Percentiles rank a stretch among this genome's conserved stretches.
Conservation (phyloP, 495 filamentous ascomycete genomes). For the Amniculicola lignicola region DNA sequence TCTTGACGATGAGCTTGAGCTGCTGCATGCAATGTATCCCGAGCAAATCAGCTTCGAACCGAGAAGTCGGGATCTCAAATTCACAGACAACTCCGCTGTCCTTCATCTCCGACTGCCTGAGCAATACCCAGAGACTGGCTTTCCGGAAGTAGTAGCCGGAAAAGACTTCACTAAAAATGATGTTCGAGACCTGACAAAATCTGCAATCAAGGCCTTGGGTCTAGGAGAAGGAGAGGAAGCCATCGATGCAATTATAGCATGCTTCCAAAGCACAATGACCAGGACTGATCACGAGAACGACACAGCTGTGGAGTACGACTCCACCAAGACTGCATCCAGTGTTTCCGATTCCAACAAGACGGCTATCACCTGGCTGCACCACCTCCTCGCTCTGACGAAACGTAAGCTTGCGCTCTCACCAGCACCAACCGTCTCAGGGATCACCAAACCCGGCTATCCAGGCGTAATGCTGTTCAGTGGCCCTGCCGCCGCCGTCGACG, state of each 20-base stretch:
- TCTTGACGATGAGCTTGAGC: slow-evolving; percentile 32
- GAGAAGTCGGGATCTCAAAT: slow-evolving; percentile 37
- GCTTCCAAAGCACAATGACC: slow-evolving; percentile 33
- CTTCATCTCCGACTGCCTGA: slow-evolving; percentile 38
- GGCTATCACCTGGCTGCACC: slow-evolving; percentile 44
- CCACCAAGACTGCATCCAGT: neutral
- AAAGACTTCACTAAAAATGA: slow-evolving; percentile 27
- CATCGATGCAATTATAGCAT: slow-evolving; percentile 39
- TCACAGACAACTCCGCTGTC: slow-evolving; percentile 8
- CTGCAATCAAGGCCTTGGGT: slow-evolving; percentile 7
- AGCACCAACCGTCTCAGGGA: slow-evolving; percentile 31
- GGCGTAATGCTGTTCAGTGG: slow-evolving; percentile 42
- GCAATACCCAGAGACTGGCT: slow-evolving; percentile 24
- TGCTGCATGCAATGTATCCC: slow-evolving; percentile 43
- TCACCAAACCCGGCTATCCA: slow-evolving; percentile 45
- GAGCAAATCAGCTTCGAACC: slow-evolving; percentile 32
- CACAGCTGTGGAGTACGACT: neutral
- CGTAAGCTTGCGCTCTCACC: slow-evolving; percentile 41
- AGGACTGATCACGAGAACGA: slow-evolving; percentile 4
- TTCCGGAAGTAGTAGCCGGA: slow-evolving; percentile 38
- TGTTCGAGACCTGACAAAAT: slow-evolving; percentile 33
- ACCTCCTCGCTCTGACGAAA: slow-evolving; percentile 42
- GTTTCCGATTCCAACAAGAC: slow-evolving; percentile 27
- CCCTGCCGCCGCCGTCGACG: slow-evolving; percentile 34
- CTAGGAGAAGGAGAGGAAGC: slow-evolving; percentile 37